Evolutionary conservation across 148 eudicot species (phyloP).

Genomic region (Suaeda aralocaspica): DNA sequence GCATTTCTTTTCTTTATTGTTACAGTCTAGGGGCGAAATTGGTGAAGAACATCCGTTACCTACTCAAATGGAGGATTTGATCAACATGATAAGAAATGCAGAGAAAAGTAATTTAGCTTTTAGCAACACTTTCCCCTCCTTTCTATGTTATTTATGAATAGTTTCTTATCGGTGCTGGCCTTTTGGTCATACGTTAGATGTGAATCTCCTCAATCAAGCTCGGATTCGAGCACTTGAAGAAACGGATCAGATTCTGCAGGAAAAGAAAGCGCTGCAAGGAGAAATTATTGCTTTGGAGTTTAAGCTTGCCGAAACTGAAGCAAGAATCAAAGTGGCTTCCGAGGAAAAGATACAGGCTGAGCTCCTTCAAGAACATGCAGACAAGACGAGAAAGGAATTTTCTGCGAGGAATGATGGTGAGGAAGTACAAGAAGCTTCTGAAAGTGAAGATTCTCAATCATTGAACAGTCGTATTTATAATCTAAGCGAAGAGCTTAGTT

Average conservation of each 20-base stretch:
- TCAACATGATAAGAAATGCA: conserved; percentile 82
- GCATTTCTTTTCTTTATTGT: conserved; percentile 12
- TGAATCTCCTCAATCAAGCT: conserved; percentile 86
- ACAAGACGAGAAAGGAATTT: conserved; percentile 51
- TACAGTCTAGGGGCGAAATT: conserved; percentile 44
- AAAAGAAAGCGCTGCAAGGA: conserved; percentile 73
- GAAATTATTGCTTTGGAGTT: conserved; percentile 67
- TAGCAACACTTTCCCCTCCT: not conserved
- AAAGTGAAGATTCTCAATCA: conserved; percentile 26
- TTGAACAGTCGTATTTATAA: conserved; percentile 25
- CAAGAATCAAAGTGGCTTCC: conserved; percentile 57
- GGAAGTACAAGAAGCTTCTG: conserved; percentile 22
- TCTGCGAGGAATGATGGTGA: conserved; percentile 37
- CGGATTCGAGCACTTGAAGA: conserved; percentile 76
- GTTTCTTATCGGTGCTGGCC: conserved; percentile 9
- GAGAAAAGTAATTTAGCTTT: conserved; percentile 57
- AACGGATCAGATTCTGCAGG: conserved; percentile 56
- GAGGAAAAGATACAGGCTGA: conserved; percentile 72
- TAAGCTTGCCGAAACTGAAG: conserved; percentile 89
- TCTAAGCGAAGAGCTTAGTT: conserved; percentile 56
- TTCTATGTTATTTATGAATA: conserved; percentile 8
- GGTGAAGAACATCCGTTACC: conserved; percentile 40
- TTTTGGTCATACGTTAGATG: conserved; percentile 44
- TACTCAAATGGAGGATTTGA: conserved; percentile 58
- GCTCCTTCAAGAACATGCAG: conserved; percentile 65